A percentile compares a stretch with the other conserved stretches of the same genome.
These are phyloP conservation scores for Malassezia brasiliensis DNA, from an alignment of 1,284 basidiomycete species.

Conservation along the genomic window DNA sequence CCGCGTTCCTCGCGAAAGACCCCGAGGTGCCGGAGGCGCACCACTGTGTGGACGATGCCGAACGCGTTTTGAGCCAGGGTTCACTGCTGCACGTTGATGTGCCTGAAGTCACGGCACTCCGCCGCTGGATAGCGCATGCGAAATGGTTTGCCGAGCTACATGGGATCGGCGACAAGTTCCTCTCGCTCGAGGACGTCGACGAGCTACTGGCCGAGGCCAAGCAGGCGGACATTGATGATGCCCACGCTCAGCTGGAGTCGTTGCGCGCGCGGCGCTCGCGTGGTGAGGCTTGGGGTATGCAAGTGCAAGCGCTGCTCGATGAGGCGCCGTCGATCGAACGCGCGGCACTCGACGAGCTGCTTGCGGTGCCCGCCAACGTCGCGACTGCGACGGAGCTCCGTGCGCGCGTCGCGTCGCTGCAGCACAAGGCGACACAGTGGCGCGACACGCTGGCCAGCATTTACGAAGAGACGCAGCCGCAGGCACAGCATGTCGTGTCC, in stretches of 20 bases:
- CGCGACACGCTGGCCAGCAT: neutral
- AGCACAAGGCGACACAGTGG: constrained; percentile 17
- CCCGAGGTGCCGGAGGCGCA: constrained; percentile 7
- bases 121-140: constrained; percentile 64
- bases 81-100: constrained; percentile 67
- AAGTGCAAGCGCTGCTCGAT: constrained; percentile 2
- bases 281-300: constrained; percentile 27
- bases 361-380: constrained; percentile 5
- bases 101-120: constrained; percentile 63
- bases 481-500: neutral
- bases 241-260: constrained; percentile 18
- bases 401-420: constrained; percentile 2
- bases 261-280: constrained; percentile 21
- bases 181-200: constrained; percentile 49
- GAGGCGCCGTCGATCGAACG: neutral
- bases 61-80: constrained; percentile 59
- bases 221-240: constrained; percentile 57
- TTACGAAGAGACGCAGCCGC: constrained; percentile 8
- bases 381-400: constrained; percentile 3
- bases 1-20: constrained; percentile 32
- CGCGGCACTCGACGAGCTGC: constrained; percentile 6
- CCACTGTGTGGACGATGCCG: constrained; percentile 56
- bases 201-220: constrained; percentile 63
- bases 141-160: constrained; percentile 56
- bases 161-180: constrained; percentile 20